A percentile compares a stretch with the other conserved stretches of the same genome.
These are phyloP conservation scores for Vaucheria bursata DNA, from an alignment of 352 stramenopile genomes.

Conservation along the genomic window DNA sequence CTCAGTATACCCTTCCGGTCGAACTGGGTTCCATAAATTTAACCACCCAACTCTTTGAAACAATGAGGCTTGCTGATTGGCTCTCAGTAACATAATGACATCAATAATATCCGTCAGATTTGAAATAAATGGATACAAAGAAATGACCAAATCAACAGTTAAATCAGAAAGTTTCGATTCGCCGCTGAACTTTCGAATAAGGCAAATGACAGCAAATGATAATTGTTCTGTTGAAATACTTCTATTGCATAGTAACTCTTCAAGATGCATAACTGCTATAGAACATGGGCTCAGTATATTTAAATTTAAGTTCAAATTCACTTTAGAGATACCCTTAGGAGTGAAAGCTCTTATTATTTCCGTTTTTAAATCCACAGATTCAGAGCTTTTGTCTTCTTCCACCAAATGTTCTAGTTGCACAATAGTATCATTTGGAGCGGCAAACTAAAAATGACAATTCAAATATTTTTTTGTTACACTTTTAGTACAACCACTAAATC, in stretches of 20 bases:
- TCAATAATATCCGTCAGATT: constrained; percentile 22
- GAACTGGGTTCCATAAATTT: constrained; percentile 48
- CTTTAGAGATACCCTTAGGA: no score
- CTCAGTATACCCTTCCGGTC: constrained; percentile 48
- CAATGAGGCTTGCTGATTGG: constrained; percentile 43
- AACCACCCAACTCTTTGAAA: constrained; percentile 49
- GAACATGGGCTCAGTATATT: background rate
- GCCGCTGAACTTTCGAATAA: background rate
- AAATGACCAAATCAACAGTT: constrained; percentile 15
- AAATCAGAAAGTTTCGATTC: background rate
- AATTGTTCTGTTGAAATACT: constrained; percentile 21
- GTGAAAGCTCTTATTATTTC: no score
- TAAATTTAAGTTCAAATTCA: no score
- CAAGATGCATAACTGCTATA: constrained; percentile 10
- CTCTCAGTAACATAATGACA: constrained; percentile 17
- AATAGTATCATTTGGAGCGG: no score
- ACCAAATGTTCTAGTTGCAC: no score
- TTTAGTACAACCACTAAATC: no score
- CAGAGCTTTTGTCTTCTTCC: no score
- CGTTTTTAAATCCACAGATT: no score
- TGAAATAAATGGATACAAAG: constrained; percentile 12
- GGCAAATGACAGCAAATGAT: constrained; percentile 13
- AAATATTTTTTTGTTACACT: no score
- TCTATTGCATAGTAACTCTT: constrained; percentile 29
- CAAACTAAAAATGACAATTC: no score